Percentiles rank a stretch among this genome's conserved stretches.
phyloP scores from a whole-genome alignment of 2,329 filamentous ascomycete genomes.

The Aspergillus quadrilineatus region DNA sequence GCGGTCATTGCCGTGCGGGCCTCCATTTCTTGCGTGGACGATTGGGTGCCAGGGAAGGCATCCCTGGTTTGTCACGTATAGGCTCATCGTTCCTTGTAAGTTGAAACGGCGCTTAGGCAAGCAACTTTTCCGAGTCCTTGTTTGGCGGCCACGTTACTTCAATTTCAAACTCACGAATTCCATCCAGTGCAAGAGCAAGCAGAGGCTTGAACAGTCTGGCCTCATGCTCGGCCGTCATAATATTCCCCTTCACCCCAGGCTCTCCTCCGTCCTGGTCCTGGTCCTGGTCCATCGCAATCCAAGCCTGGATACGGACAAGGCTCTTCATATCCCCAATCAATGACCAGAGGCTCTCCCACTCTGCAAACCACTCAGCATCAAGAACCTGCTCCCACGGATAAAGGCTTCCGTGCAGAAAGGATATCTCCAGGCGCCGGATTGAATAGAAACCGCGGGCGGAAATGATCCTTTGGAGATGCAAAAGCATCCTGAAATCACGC shows the following conservation, averaged over 20 bases:
- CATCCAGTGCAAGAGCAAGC: background rate
- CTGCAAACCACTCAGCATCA: background rate
- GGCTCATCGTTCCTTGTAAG: background rate
- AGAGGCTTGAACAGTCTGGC: background rate
- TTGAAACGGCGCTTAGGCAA: background rate
- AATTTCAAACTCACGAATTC: background rate
- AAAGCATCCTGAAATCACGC: no score
- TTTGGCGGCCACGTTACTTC: background rate
- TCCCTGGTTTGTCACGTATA: background rate
- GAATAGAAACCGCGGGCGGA: no score
- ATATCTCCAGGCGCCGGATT: no score
- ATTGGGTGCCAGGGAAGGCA: background rate
- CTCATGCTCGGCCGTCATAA: background rate
- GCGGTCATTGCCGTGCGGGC: background rate
- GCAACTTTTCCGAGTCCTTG: background rate
- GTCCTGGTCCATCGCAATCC: background rate
- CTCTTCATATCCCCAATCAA: background rate
- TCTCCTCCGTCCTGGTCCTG: background rate
- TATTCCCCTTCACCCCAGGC: background rate
- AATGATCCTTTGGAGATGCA: no score
- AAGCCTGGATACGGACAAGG: background rate
- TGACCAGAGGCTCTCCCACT: background rate
- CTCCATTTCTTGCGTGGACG: background rate
- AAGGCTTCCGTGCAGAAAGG: no score
- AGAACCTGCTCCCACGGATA: background rate